These are phyloP conservation scores for Hyaloscypha bicolor DNA, from an alignment of 495 filamentous ascomycete genomes.

Conservation along the genomic window DNA sequence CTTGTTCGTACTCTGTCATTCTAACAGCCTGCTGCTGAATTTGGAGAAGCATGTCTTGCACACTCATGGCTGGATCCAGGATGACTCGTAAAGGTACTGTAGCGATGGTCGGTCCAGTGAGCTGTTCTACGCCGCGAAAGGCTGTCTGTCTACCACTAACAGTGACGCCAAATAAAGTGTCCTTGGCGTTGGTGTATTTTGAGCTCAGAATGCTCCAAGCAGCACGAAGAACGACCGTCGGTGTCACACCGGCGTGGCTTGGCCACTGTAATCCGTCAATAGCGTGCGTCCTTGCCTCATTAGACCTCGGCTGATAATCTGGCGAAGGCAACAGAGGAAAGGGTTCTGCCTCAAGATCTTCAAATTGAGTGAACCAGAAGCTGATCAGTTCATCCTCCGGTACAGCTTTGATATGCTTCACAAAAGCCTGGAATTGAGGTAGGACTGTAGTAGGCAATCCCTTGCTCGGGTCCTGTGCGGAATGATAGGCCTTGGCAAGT, in stretches of 20 bases:
- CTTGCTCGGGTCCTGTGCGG: no score
- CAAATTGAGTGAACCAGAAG: conserved; percentile 33
- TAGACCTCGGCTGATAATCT: conserved; percentile 26
- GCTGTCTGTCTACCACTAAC: not conserved
- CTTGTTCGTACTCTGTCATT: not conserved
- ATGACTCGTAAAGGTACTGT: not conserved
- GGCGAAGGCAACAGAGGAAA: conserved; percentile 37
- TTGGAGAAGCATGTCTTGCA: not conserved
- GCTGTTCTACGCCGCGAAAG: not conserved
- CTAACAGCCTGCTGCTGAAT: not conserved
- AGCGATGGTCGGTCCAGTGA: not conserved
- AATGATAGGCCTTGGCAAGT: conserved; percentile 45
- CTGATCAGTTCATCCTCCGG: conserved; percentile 21
- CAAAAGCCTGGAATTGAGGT: conserved; percentile 31
- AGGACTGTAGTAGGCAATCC: conserved; percentile 29
- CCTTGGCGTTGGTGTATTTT: conserved; percentile 6
- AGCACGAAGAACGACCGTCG: conserved; percentile 38
- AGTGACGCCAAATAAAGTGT: not conserved
- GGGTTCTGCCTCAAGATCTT: conserved; percentile 21
- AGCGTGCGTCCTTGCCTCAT: not conserved
- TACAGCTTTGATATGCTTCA: conserved; percentile 27
- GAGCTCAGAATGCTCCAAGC: conserved; percentile 43
- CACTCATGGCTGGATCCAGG: not conserved
- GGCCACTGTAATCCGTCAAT: not conserved
- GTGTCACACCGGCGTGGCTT: conserved; percentile 25